These are phyloP conservation scores for Penicillium sp. DNA, from an alignment of 2,329 filamentous ascomycete genomes.

Conservation along the genomic window DNA sequence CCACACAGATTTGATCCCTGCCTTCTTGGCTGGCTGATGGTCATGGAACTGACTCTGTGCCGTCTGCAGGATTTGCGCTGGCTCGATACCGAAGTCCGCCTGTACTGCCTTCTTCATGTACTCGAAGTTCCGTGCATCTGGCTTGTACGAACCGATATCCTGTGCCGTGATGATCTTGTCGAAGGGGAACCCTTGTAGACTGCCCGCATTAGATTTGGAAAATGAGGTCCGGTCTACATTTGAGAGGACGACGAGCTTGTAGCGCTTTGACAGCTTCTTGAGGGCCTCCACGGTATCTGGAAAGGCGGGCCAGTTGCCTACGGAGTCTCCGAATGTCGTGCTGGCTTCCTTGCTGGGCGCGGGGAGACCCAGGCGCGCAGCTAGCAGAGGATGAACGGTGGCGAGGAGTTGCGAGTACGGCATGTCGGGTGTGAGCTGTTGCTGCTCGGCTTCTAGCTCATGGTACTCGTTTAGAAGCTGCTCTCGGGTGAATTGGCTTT, in stretches of 20 bases:
- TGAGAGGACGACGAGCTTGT: conserved; percentile 61
- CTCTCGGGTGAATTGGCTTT: conserved; percentile 42
- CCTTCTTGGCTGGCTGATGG: conserved; percentile 65
- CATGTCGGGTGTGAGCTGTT: conserved; percentile 59
- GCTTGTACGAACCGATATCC: conserved; percentile 74
- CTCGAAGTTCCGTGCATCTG: conserved; percentile 65
- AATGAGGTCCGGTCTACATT: conserved; percentile 63
- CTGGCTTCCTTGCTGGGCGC: conserved; percentile 40
- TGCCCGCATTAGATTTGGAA: conserved; percentile 49
- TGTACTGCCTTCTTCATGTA: conserved; percentile 63
- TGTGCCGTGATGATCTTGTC: conserved; percentile 72
- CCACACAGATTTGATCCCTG: conserved; percentile 67
- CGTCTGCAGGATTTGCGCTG: conserved; percentile 66
- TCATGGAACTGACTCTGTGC: conserved; percentile 71
- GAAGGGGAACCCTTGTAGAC: conserved; percentile 59
- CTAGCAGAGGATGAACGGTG: conserved; percentile 45
- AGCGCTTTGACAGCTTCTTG: conserved; percentile 51
- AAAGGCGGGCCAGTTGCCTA: conserved; percentile 61
- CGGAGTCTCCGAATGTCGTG: conserved; percentile 52
- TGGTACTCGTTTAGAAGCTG: conserved; percentile 30
- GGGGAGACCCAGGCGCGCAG: conserved; percentile 30
- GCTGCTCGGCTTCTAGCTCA: conserved; percentile 50
- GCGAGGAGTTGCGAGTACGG: conserved; percentile 65
- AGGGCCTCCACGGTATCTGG: conserved; percentile 61
- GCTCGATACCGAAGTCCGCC: conserved; percentile 60